These are phyloP conservation scores for Bertia moriformis DNA, from an alignment of 2,329 filamentous ascomycete genomes.

Conservation along the genomic window DNA sequence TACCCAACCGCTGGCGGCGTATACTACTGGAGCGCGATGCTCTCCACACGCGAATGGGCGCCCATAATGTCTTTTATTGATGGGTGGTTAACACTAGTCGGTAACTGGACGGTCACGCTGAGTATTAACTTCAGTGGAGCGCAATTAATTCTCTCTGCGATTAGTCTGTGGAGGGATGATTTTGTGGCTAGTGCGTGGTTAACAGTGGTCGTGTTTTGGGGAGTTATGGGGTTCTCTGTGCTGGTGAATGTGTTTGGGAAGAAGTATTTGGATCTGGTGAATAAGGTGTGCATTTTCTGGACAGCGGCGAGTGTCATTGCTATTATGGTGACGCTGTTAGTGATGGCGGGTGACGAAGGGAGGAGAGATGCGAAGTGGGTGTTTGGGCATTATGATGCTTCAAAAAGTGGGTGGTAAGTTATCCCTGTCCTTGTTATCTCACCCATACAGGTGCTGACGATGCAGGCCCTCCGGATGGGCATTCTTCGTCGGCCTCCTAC, in stretches of 20 bases:
- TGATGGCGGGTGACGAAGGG: constrained; percentile 41
- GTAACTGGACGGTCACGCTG: constrained; percentile 71
- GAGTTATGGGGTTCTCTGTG: constrained; percentile 51
- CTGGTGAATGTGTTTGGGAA: constrained; percentile 49
- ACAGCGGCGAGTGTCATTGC: constrained; percentile 45
- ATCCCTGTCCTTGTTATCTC: background rate
- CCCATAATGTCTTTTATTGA: constrained; percentile 55
- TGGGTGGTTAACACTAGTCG: constrained; percentile 64
- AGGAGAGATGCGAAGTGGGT: constrained; percentile 41
- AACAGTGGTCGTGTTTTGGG: constrained; percentile 60
- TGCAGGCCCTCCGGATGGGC: constrained; percentile 52
- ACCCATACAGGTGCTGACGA: background rate
- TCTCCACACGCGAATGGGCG: constrained; percentile 45
- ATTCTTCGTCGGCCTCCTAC: constrained; percentile 57
- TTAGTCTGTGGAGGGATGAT: constrained; percentile 55
- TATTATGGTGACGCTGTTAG: constrained; percentile 33
- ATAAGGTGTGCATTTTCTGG: constrained; percentile 63
- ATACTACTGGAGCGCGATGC: constrained; percentile 68
- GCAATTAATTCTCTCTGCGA: constrained; percentile 43
- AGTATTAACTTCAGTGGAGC: constrained; percentile 58
- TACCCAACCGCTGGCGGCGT: constrained; percentile 67
- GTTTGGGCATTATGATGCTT: constrained; percentile 55
- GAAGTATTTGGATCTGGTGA: constrained; percentile 48
- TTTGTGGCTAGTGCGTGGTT: constrained; percentile 56
- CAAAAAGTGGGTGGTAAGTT: constrained; percentile 34